A percentile compares a stretch with the other conserved stretches of the same genome.
phyloP scores from a whole-genome alignment of 192 early-diverging fungal genomes.

The Pilobolus umbonatus region DNA sequence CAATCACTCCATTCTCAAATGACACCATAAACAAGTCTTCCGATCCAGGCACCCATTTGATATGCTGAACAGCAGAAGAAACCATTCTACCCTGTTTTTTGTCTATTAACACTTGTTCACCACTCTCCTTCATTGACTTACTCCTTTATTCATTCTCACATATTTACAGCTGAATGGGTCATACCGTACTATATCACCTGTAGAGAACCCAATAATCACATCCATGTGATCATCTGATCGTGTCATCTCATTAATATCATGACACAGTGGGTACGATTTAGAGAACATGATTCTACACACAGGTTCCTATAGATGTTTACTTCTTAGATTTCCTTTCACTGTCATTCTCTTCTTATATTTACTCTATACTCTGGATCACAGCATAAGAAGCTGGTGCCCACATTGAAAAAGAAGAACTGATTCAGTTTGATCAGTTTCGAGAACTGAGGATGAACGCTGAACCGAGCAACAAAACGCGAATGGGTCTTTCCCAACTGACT shows the following conservation, averaged over 20 bases:
- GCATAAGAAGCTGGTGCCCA: conserved; percentile 70
- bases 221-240: conserved; percentile 66
- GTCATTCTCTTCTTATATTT: neutral
- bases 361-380: conserved; percentile 53
- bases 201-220: conserved; percentile 79
- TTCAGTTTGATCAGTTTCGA: conserved; percentile 1
- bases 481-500: too few relatives aligned
- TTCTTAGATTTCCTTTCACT: neutral
- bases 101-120: neutral
- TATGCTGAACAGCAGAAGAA: conserved; percentile 63
- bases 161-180: conserved; percentile 88
- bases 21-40: conserved; percentile 83
- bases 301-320: conserved; percentile 46
- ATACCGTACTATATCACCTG: conserved; percentile 80
- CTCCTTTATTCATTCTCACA: conserved; percentile 77
- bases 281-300: conserved; percentile 75
- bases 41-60: conserved; percentile 89
- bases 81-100: conserved; percentile 55
- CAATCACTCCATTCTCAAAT: conserved; percentile 78
- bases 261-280: conserved; percentile 75
- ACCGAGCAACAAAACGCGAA: too few relatives aligned
- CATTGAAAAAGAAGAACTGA: conserved; percentile 65
- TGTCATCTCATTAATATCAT: conserved; percentile 79
- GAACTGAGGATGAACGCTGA: too few relatives aligned
- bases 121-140: too few relatives aligned